phyloP scores from a whole-genome alignment of 2,329 filamentous ascomycete genomes.

The Neobulgaria alba region DNA sequence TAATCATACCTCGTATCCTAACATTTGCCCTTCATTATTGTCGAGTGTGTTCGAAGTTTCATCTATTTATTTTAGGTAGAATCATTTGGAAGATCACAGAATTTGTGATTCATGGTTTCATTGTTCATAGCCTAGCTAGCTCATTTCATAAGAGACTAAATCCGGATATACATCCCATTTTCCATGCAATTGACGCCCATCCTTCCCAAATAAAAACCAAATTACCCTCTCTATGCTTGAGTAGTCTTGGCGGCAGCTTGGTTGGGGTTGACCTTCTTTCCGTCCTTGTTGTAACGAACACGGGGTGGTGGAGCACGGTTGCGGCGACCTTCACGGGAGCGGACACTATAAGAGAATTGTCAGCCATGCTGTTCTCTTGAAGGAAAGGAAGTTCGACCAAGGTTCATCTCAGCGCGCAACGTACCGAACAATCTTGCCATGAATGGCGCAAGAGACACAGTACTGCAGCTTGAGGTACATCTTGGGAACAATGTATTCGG shows the following conservation, averaged over 20 bases:
- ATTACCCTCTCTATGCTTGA: not conserved
- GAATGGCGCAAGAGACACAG: constrained; percentile 99
- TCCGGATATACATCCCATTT: not conserved
- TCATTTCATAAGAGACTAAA: no score
- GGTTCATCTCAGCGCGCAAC: constrained; percentile 53
- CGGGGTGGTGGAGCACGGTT: constrained; percentile 97
- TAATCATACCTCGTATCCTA: not conserved
- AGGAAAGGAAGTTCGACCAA: constrained; percentile 42
- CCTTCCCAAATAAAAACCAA: not conserved
- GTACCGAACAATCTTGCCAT: constrained; percentile 99
- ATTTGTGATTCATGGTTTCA: no score
- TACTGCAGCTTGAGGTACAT: constrained; percentile 99
- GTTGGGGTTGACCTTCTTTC: constrained; percentile 84
- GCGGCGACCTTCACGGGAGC: constrained; percentile 90
- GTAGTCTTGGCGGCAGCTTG: constrained; percentile 28
- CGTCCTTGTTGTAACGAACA: constrained; percentile 88
- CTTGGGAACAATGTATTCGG: constrained; percentile 99
- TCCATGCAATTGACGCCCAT: constrained; percentile 1
- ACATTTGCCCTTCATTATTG: not conserved
- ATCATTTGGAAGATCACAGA: no score
- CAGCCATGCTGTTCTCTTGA: constrained; percentile 35
- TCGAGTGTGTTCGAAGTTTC: not conserved
- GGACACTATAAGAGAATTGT: constrained; percentile 59
- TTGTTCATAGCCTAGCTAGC: constrained; percentile 1
- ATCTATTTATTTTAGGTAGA: no score